Evolutionary conservation across 2,329 filamentous ascomycete species (phyloP), one percentile per base, ranked within the genome.

Genomic region (Xylariaceae sp.): DNA sequence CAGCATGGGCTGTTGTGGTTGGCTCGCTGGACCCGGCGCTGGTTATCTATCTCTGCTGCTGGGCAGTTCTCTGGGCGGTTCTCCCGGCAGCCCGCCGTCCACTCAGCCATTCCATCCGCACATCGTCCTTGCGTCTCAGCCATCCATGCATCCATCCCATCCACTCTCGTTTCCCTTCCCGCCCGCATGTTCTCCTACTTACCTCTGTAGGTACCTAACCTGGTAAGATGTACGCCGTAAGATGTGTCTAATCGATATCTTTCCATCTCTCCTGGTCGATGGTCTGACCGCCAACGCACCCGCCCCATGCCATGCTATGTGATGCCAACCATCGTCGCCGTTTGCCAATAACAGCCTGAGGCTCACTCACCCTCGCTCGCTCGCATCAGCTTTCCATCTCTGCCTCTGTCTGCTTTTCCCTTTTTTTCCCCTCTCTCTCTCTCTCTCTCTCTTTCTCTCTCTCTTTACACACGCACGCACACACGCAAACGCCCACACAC

Each of bases 361-460:
- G 58, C 64, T 64, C 65, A 64, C 59, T 64, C 60, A 54, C 59
- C 41, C 49, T 42, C 18, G 16, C 39, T 41, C 18, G 21, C 40
- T 22, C 46, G 50, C 52, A 55, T 46, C 40, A 13, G 19, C 19
- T 9, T 3, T 34, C 32, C 26, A 26, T n/a, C 9, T 40, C 41
- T 44, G 21, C 19, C 53, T 26, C 26, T 26, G 26, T 26, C 42
- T 40, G 30, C 49, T 47, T 51, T 42, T 30, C 43, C 44, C 41
- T 37, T 21, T 43, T 40, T n/a, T 47, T 47, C 6, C 30, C 39
- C 47, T 39, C 45, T 41, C 53, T 22, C 37, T 39, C 46, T 39
- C 41, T 50, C 56, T 45, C 54, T 39, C 39, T 50, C 18, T 53
- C 37, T 40, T 58, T 26, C 26, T 8, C 26, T 5, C 26, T 5